Conservation (phyloP, 352 stramenopile genomes). For the Globisporangium yorkense region DNA sequence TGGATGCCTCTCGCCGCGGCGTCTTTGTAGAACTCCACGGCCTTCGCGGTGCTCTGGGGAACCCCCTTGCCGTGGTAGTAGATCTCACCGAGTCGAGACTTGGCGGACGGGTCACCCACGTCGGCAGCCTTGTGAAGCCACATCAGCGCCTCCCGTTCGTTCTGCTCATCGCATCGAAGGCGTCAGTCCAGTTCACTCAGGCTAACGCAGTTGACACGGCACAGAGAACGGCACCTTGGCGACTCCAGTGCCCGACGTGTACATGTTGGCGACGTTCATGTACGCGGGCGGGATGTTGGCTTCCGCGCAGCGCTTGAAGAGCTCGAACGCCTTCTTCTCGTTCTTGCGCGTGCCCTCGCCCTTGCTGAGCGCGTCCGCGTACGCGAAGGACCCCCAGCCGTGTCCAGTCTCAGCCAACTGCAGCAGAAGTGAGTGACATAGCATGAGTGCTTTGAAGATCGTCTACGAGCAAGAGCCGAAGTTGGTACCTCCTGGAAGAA, state of each 20-base stretch:
- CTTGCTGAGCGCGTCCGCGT: conserved; percentile 68
- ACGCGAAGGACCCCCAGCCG: conserved; percentile 75
- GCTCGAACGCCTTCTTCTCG: conserved; percentile 71
- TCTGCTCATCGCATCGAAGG: conserved; percentile 24
- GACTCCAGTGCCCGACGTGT: conserved; percentile 53
- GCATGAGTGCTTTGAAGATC: too few relatives aligned
- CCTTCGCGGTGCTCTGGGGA: conserved; percentile 39
- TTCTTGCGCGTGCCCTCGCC: conserved; percentile 74
- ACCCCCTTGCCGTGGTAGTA: conserved; percentile 66
- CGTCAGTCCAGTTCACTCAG: neutral
- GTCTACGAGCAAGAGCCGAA: neutral
- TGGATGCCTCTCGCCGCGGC: conserved; percentile 50
- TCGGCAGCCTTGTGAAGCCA: conserved; percentile 76
- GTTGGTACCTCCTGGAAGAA: conserved; percentile 63
- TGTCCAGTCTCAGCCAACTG: conserved; percentile 47
- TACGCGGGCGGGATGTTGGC: conserved; percentile 58
- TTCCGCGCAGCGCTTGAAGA: conserved; percentile 67
- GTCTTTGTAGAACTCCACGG: conserved; percentile 65
- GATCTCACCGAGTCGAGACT: conserved; percentile 63
- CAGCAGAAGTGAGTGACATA: neutral
- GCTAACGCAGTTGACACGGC: neutral
- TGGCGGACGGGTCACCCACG: conserved; percentile 65
- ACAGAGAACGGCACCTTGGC: conserved; percentile 37
- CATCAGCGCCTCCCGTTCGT: conserved; percentile 55
- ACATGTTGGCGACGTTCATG: conserved; percentile 85